phyloP scores from a whole-genome alignment of 169 alveolate genomes.

The Perkinsus chesapeaki region DNA sequence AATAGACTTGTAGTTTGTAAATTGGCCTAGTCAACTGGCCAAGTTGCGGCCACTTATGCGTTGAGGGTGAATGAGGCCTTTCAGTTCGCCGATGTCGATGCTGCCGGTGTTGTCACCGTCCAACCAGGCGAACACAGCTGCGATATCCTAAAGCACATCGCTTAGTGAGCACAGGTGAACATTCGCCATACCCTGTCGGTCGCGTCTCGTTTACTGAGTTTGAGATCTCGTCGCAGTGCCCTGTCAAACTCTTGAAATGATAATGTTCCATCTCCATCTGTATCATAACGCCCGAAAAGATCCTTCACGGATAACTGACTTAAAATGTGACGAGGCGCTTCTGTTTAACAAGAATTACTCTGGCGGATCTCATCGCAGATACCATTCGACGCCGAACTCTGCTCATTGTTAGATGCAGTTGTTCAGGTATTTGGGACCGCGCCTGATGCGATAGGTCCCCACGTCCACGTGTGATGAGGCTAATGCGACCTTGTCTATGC shows the following conservation, averaged over 20 bases:
- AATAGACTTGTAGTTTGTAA: too few relatives aligned
- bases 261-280: not conserved
- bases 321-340: too few relatives aligned
- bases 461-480: not conserved
- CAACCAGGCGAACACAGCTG: not conserved
- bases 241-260: not conserved
- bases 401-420: not conserved
- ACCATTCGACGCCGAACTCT: not conserved
- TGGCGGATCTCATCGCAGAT: not conserved
- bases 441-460: not conserved
- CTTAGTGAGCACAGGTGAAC: not conserved
- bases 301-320: not conserved
- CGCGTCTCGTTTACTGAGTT: not conserved
- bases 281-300: not conserved
- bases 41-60: not conserved
- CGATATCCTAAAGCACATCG: not conserved
- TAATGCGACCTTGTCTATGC: not conserved
- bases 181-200: not conserved
- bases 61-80: not conserved
- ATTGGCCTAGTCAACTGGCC: too few relatives aligned
- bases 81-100: not conserved
- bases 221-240: not conserved
- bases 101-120: not conserved
- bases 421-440: not conserved
- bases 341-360: too few relatives aligned